These are phyloP conservation scores for Pyricularia pennisetigena DNA, from an alignment of 2,329 filamentous ascomycete genomes.

Conservation along the genomic window DNA sequence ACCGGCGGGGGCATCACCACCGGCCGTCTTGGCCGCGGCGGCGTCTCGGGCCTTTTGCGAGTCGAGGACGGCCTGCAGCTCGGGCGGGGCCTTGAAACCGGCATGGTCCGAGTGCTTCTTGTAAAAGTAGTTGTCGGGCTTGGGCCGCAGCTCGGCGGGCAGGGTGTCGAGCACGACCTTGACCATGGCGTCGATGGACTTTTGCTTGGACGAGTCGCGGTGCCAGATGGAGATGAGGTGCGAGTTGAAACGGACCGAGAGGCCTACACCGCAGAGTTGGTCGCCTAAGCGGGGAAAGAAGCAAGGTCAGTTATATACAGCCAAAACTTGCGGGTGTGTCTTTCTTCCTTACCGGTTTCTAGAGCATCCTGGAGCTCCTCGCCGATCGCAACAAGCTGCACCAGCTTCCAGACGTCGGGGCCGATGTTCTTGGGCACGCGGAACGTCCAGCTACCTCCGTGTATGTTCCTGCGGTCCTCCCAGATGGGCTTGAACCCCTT, in stretches of 20 bases:
- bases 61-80: conserved; percentile 46
- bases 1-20: conserved; percentile 13
- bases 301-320: background rate
- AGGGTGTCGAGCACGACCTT: conserved; percentile 59
- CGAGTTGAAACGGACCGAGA: conserved; percentile 81
- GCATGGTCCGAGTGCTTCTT: conserved; percentile 85
- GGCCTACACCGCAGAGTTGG: conserved; percentile 82
- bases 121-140: conserved; percentile 67
- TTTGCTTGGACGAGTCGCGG: conserved; percentile 71
- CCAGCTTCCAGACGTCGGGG: conserved; percentile 69
- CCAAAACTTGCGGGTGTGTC: background rate
- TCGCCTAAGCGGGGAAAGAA: conserved; percentile 52
- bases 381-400: conserved; percentile 74
- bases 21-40: conserved; percentile 15
- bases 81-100: conserved; percentile 60
- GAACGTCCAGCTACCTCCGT: conserved; percentile 88
- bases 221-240: conserved; percentile 91
- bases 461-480: conserved; percentile 79
- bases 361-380: conserved; percentile 69
- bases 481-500: conserved; percentile 66
- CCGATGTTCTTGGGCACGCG: conserved; percentile 68
- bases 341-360: conserved; percentile 48
- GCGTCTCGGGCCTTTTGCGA: conserved; percentile 41
- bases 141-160: conserved; percentile 62
- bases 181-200: conserved; percentile 66